Evolutionary conservation across 305 asterid species (phyloP).

Genomic region (Vinca major): DNA sequence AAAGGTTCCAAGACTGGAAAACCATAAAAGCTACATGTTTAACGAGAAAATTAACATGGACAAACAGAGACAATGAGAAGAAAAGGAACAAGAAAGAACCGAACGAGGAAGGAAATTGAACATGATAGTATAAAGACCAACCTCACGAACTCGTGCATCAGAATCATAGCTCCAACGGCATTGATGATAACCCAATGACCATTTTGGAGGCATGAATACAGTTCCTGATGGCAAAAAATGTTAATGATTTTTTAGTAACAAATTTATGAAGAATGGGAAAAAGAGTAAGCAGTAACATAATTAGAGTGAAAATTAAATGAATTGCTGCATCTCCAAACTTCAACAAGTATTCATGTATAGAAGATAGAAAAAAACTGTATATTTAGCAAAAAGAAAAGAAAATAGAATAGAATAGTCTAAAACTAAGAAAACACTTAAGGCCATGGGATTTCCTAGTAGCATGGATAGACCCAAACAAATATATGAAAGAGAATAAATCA

Average conservation of each 20-base stretch:
- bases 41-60: not conserved
- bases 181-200: constrained; percentile 98
- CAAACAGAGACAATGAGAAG: too few relatives aligned
- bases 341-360: too few relatives aligned
- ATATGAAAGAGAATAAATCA: too few relatives aligned
- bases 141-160: constrained; percentile 87
- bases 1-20: not conserved
- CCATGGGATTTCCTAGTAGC: too few relatives aligned
- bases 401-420: too few relatives aligned
- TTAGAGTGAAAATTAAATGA: too few relatives aligned
- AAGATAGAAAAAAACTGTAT: too few relatives aligned
- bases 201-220: constrained; percentile 91
- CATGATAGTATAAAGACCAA: constrained; percentile 16
- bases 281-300: too few relatives aligned
- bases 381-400: too few relatives aligned
- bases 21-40: not conserved
- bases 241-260: not conserved
- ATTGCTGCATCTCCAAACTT: too few relatives aligned
- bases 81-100: not conserved
- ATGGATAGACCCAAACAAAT: too few relatives aligned
- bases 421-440: too few relatives aligned
- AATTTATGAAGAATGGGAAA: not conserved
- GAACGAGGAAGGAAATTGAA: constrained; percentile 5
- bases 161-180: constrained; percentile 95
- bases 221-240: constrained; percentile 48